phyloP scores from a whole-genome alignment of 2,329 filamentous ascomycete genomes.

The Akanthomyces lecanii region DNA sequence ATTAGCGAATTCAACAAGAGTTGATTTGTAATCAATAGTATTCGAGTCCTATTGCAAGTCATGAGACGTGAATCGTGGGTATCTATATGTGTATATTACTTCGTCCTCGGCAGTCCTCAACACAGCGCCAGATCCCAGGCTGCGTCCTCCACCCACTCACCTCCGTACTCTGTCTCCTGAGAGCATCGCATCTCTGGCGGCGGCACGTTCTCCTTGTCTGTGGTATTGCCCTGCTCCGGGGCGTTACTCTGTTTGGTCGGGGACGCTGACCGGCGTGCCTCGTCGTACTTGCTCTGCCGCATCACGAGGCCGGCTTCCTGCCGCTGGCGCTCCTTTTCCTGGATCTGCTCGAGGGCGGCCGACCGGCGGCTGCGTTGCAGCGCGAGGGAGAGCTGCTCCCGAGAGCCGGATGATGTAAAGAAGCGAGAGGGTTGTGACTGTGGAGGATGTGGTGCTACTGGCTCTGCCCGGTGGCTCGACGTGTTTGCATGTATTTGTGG shows the following conservation, averaged over 20 bases:
- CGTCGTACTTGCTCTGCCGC: not conserved
- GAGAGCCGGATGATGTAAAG: slow-evolving; percentile 35
- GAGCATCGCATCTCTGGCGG: slow-evolving; percentile 22
- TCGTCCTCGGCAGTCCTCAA: not conserved
- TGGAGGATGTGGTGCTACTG: not conserved
- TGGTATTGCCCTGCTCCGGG: not conserved
- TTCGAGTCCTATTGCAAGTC: not conserved
- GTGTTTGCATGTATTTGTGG: not conserved
- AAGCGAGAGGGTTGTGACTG: slow-evolving; percentile 23
- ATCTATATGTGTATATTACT: not conserved
- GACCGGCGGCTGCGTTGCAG: slow-evolving; percentile 33
- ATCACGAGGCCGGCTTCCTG: slow-evolving; percentile 20
- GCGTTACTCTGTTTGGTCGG: not conserved
- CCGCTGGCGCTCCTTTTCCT: slow-evolving; percentile 24
- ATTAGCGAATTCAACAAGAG: not conserved
- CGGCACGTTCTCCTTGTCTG: slow-evolving; percentile 12
- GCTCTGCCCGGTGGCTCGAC: not conserved
- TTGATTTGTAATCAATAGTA: not conserved
- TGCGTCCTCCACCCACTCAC: slow-evolving; percentile 37
- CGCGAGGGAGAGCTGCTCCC: slow-evolving; percentile 32
- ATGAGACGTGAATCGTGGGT: not conserved
- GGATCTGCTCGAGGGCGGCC: slow-evolving; percentile 29
- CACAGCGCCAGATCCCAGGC: slow-evolving; percentile 24
- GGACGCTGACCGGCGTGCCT: not conserved
- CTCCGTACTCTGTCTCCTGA: slow-evolving; percentile 37